phyloP scores from a whole-genome alignment of 345 rosid species.

The Kernera saxatilis region DNA sequence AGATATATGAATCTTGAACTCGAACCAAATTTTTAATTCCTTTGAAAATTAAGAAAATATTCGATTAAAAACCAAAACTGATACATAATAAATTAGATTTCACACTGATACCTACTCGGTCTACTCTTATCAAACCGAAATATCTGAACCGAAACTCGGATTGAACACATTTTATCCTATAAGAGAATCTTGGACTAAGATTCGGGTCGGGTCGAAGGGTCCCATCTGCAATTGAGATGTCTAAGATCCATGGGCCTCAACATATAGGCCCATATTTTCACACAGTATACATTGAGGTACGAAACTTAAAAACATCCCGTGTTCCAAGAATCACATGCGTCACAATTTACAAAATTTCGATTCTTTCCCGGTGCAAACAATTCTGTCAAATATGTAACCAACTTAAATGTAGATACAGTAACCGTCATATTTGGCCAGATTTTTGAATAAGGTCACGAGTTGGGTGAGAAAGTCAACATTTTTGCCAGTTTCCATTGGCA shows the following conservation, averaged over 20 bases:
- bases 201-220: neutral
- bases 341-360: neutral
- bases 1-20: neutral
- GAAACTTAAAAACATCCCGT: no score
- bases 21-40: neutral
- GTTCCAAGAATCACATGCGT: slow-evolving; percentile 1
- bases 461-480: slow-evolving; percentile 16
- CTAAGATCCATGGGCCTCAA: neutral
- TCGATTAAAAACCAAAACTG: neutral
- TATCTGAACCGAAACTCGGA: neutral
- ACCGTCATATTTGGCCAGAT: neutral
- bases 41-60: neutral
- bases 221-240: neutral
- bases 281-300: no score
- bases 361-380: neutral
- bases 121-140: neutral
- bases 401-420: neutral
- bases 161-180: neutral
- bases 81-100: neutral
- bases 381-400: neutral
- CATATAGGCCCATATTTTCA: slow-evolving; percentile 3
- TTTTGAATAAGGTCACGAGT: neutral
- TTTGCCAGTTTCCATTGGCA: slow-evolving; percentile 52
- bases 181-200: neutral
- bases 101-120: neutral